These are phyloP conservation scores for Chenopodium formosanum DNA, from an alignment of 148 eudicot genomes.

Conservation along the genomic window DNA sequence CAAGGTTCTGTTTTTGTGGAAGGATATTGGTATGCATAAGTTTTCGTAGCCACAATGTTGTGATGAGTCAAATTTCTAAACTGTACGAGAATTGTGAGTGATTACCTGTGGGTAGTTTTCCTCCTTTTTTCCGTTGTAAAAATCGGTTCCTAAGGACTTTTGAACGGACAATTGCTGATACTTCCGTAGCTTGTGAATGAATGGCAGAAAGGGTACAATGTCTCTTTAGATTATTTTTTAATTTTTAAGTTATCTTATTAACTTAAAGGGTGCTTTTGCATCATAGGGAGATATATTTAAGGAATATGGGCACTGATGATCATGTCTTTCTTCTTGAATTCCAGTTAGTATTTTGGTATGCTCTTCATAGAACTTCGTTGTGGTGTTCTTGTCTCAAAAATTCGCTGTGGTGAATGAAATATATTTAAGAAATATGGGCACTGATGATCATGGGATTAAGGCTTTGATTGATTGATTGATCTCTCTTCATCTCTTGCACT, in stretches of 20 bases:
- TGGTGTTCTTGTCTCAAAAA: neutral
- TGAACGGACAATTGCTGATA: neutral
- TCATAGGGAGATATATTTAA: neutral
- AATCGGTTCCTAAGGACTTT: neutral
- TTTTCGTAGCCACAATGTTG: neutral
- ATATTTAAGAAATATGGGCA: neutral
- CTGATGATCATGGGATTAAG: neutral
- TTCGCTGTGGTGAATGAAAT: neutral
- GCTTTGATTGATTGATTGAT: too few relatives aligned
- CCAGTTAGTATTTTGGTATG: neutral
- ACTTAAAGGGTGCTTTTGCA: neutral
- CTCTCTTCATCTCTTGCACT: neutral
- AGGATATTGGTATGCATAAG: neutral
- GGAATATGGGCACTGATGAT: neutral
- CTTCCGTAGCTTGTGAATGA: neutral
- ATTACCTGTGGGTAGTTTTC: neutral
- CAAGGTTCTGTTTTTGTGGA: neutral
- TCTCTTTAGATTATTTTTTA: too few relatives aligned
- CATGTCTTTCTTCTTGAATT: neutral
- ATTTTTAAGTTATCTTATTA: neutral
- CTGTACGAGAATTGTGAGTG: neutral
- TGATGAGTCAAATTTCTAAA: neutral
- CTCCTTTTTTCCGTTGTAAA: neutral
- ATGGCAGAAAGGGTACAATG: neutral
- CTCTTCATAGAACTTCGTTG: neutral